Evolutionary conservation across 495 filamentous ascomycete genomes (phyloP).

Genomic region (Podospora pseudopauciseta): DNA sequence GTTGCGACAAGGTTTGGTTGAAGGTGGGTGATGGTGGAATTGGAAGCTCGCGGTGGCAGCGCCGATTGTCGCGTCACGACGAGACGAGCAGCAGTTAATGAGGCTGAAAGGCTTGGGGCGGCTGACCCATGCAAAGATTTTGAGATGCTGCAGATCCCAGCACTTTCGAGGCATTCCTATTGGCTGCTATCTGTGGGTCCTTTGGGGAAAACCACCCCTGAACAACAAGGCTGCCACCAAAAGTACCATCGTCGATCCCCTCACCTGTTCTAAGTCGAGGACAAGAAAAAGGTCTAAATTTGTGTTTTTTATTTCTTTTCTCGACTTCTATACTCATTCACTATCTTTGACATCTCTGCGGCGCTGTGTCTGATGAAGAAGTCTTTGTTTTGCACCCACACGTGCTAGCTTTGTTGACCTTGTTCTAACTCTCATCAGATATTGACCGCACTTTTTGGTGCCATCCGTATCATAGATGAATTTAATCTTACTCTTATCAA

Average conservation of each 20-base stretch:
- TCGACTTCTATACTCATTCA: too few species aligned
- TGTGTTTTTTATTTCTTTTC: too few species aligned
- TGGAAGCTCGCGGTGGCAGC: background rate
- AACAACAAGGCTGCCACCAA: constrained; percentile 17
- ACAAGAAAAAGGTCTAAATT: too few species aligned
- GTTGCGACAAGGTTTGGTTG: background rate
- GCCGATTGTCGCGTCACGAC: constrained; percentile 2
- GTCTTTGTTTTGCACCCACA: too few species aligned
- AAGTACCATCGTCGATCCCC: background rate
- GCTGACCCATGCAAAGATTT: constrained; percentile 11
- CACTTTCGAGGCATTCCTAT: background rate
- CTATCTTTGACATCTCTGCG: too few species aligned
- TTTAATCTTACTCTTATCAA: too few species aligned
- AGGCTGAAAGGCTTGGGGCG: constrained; percentile 14
- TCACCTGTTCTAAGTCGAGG: too few species aligned
- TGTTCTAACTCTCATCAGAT: too few species aligned
- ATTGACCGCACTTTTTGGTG: background rate
- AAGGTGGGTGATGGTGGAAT: background rate
- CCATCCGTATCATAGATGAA: background rate
- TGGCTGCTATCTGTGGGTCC: constrained; percentile 3
- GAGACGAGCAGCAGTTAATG: constrained; percentile 6
- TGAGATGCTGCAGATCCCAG: background rate
- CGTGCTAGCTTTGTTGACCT: too few species aligned
- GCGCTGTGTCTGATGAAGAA: too few species aligned
- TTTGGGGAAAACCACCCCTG: constrained; percentile 9